Conservation (phyloP, 176 grass and related monocot species). For the Guadua angustifolia region DNA sequence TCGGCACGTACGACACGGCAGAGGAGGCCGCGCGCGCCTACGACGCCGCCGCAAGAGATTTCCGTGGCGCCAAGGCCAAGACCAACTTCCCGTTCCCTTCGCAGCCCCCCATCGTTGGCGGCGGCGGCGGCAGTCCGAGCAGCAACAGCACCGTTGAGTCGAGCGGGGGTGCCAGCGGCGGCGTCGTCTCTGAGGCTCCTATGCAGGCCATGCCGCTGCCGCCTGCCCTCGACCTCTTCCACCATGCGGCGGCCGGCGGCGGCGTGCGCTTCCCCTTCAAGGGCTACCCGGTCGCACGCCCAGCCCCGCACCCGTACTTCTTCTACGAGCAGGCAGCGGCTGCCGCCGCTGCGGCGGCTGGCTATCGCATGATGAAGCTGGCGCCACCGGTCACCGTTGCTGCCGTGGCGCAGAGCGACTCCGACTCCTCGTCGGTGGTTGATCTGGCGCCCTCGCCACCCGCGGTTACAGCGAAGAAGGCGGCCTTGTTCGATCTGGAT, state of each 20-base stretch:
- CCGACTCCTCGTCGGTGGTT: slow-evolving; percentile 67
- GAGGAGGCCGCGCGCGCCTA: slow-evolving; percentile 91
- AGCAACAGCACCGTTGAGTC: slow-evolving; percentile 84
- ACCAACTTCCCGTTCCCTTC: slow-evolving; percentile 71
- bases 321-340: slow-evolving; percentile 58
- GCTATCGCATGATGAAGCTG: slow-evolving; percentile 46
- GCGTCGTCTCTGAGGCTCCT: slow-evolving; percentile 24
- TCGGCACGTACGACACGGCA: slow-evolving; percentile 88
- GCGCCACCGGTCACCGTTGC: slow-evolving; percentile 40
- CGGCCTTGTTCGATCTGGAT: slow-evolving; percentile 67
- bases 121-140: slow-evolving; percentile 52
- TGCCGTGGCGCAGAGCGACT: slow-evolving; percentile 52
- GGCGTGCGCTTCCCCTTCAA: slow-evolving; percentile 62
- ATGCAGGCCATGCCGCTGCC: slow-evolving; percentile 51
- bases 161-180: background rate
- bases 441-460: slow-evolving; percentile 52
- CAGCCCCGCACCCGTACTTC: slow-evolving; percentile 50
- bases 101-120: background rate
- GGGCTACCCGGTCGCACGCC: slow-evolving; percentile 48
- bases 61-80: slow-evolving; percentile 85
- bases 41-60: slow-evolving; percentile 78
- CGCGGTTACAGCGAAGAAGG: slow-evolving; percentile 34
- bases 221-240: slow-evolving; percentile 53
- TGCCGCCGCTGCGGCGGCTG: background rate
- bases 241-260: slow-evolving; percentile 36